phyloP scores from a whole-genome alignment of 371 early-diverging fungal species.

The Rhizopus microsporus region DNA sequence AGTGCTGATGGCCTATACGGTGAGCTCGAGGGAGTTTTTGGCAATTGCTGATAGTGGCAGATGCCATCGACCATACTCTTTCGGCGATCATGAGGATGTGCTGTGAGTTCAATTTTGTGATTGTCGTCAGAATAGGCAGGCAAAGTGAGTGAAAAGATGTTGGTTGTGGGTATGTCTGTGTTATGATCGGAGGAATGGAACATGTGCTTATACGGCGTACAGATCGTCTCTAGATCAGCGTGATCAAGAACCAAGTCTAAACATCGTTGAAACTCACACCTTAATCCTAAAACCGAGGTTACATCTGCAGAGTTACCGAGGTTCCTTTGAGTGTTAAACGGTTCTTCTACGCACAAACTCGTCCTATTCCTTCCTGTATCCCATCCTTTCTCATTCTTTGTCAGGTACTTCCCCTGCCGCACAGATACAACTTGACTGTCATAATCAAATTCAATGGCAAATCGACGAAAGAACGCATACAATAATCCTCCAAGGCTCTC shows the following conservation, averaged over 20 bases:
- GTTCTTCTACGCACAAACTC: slow-evolving; percentile 89
- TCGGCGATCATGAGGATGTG: slow-evolving; percentile 23
- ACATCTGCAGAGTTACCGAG: slow-evolving; percentile 88
- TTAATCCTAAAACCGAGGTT: slow-evolving; percentile 72
- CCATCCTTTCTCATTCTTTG: slow-evolving; percentile 86
- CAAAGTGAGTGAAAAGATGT: slow-evolving; percentile 11
- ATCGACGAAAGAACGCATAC: slow-evolving; percentile 83
- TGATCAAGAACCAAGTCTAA: slow-evolving; percentile 54
- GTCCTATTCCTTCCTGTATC: slow-evolving; percentile 48
- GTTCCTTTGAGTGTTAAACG: slow-evolving; percentile 82
- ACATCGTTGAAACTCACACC: slow-evolving; percentile 77
- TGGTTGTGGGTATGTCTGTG: slow-evolving; percentile 17
- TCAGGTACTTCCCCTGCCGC: slow-evolving; percentile 72
- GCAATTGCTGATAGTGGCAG: slow-evolving; percentile 10
- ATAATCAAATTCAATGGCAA: slow-evolving; percentile 83
- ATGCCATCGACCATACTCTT: slow-evolving; percentile 35
- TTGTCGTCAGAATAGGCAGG: slow-evolving; percentile 6
- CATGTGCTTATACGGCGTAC: slow-evolving; percentile 16
- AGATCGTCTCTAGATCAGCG: slow-evolving; percentile 14
- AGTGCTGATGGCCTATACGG: background rate
- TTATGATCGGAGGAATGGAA: background rate
- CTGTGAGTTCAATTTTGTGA: slow-evolving; percentile 10
- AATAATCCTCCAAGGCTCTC: slow-evolving; percentile 81
- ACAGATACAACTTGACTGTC: slow-evolving; percentile 76
- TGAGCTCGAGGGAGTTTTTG: background rate